Evolutionary conservation across 441 rosid genomes (phyloP).

Genomic region (Croton setiger): DNA sequence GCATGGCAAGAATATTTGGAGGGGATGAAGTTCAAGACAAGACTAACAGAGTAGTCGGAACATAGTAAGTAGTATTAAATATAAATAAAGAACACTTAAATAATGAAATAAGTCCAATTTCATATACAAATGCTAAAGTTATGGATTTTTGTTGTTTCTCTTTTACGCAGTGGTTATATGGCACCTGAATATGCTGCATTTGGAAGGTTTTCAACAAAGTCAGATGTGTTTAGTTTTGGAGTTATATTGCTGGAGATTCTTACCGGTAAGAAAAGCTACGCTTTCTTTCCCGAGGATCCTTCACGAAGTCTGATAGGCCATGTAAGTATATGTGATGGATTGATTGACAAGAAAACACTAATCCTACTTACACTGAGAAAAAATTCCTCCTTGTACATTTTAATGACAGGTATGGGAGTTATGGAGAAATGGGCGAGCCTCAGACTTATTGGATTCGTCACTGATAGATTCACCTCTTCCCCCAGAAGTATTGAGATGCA

Average conservation of each 20-base stretch:
- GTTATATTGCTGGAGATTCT: constrained; percentile 59
- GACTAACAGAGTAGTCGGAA: constrained; percentile 54
- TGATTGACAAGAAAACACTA: neutral
- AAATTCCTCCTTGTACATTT: neutral
- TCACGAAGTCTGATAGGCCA: constrained; percentile 26
- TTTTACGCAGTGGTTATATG: constrained; percentile 56
- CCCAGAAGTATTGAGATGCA: constrained; percentile 34
- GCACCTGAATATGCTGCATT: constrained; percentile 76
- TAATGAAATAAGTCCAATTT: neutral
- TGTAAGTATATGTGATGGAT: constrained; percentile 31
- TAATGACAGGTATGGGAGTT: constrained; percentile 42
- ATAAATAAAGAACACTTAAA: too few species aligned
- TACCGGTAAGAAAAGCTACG: constrained; percentile 53
- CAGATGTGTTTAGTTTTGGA: constrained; percentile 67
- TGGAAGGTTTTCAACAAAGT: constrained; percentile 57
- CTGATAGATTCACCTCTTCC: constrained; percentile 18
- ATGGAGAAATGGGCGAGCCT: constrained; percentile 33
- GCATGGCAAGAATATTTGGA: constrained; percentile 69
- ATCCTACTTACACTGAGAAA: neutral
- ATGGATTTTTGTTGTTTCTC: neutral
- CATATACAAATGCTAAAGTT: neutral
- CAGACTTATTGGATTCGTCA: constrained; percentile 31
- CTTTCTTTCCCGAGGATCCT: constrained; percentile 34
- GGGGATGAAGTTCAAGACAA: constrained; percentile 48
- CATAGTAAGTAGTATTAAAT: constrained; percentile 40